Evolutionary conservation across 1,284 basidiomycete species (phyloP).

Genomic region (Amylostereum chailletii): DNA sequence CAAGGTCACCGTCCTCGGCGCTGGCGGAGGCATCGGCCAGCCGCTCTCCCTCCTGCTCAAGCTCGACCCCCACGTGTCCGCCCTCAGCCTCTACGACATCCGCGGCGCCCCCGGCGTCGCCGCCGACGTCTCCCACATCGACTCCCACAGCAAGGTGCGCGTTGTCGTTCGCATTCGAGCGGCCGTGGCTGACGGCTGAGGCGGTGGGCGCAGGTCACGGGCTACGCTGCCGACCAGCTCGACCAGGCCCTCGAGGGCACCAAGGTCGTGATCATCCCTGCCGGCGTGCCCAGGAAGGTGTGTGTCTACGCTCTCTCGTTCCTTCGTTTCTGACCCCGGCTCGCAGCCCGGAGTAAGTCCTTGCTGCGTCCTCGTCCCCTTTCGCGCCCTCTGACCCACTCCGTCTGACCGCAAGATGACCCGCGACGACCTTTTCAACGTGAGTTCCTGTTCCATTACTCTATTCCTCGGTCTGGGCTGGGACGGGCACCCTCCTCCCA

Average conservation of each 20-base stretch:
- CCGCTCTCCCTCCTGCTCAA: constrained; percentile 86
- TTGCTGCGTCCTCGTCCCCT: constrained; percentile 6
- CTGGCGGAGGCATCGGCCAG: constrained; percentile 90
- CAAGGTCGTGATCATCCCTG: constrained; percentile 93
- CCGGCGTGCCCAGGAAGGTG: constrained; percentile 94
- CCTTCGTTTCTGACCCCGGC: constrained; percentile 18
- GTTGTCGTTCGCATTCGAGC: constrained; percentile 3
- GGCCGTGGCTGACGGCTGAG: constrained; percentile 4
- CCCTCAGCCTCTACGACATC: constrained; percentile 83
- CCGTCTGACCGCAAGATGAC: constrained; percentile 56
- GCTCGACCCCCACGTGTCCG: constrained; percentile 74
- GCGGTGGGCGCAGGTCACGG: constrained; percentile 48
- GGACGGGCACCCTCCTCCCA: too few species aligned
- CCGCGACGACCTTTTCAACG: constrained; percentile 99
- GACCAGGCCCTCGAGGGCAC: constrained; percentile 80
- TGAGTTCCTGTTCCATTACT: constrained; percentile 30
- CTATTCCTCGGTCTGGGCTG: too few species aligned
- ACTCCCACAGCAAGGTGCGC: constrained; percentile 77
- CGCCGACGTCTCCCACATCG: constrained; percentile 90
- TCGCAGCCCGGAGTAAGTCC: constrained; percentile 45
- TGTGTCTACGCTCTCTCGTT: constrained; percentile 16
- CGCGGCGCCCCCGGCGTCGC: constrained; percentile 89
- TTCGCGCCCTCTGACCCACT: constrained; percentile 21
- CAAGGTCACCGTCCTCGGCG: constrained; percentile 87
- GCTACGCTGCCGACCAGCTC: constrained; percentile 79